Percentiles rank a stretch among this genome's conserved stretches.
These are phyloP conservation scores for Candida pini DNA, from an alignment of 805 yeast genomes.

Conservation along the genomic window DNA sequence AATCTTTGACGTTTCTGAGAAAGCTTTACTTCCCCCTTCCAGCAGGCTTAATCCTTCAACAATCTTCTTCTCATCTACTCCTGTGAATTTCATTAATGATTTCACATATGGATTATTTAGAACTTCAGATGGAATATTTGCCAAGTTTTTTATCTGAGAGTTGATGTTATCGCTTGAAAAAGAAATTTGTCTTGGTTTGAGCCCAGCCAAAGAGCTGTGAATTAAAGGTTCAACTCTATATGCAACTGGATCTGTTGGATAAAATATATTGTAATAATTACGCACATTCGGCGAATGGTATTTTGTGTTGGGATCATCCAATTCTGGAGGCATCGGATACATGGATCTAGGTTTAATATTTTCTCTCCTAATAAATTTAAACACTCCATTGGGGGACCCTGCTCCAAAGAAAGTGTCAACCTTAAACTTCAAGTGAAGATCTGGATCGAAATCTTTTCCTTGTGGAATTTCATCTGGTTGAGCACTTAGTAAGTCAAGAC, in stretches of 20 bases:
- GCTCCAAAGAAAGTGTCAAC: slow-evolving; percentile 73
- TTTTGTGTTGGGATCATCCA: slow-evolving; percentile 7
- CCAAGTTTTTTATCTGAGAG: slow-evolving; percentile 15
- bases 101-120: slow-evolving; percentile 25
- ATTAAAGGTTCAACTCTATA: slow-evolving; percentile 86
- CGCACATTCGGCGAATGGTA: slow-evolving; percentile 48
- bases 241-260: slow-evolving; percentile 89
- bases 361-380: slow-evolving; percentile 64
- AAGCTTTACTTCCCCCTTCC: slow-evolving; percentile 1
- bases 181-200: slow-evolving; percentile 54
- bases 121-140: slow-evolving; percentile 14
- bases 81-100: slow-evolving; percentile 14
- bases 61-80: slow-evolving; percentile 6
- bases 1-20: slow-evolving; percentile 8
- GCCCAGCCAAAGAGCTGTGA: slow-evolving; percentile 38
- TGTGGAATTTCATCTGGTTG: slow-evolving; percentile 34
- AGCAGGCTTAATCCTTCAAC: too few species aligned
- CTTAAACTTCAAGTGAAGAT: slow-evolving; percentile 51
- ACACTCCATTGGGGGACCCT: slow-evolving; percentile 90
- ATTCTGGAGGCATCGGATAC: slow-evolving; percentile 4
- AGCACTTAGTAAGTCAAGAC: slow-evolving; percentile 63
- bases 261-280: slow-evolving; percentile 77
- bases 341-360: slow-evolving; percentile 43
- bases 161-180: slow-evolving; percentile 45
- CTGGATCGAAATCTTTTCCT: slow-evolving; percentile 25